Evolutionary conservation across 768 basidiomycete genomes (phyloP).

Genomic region (Pilatotrama ljubarskyi): DNA sequence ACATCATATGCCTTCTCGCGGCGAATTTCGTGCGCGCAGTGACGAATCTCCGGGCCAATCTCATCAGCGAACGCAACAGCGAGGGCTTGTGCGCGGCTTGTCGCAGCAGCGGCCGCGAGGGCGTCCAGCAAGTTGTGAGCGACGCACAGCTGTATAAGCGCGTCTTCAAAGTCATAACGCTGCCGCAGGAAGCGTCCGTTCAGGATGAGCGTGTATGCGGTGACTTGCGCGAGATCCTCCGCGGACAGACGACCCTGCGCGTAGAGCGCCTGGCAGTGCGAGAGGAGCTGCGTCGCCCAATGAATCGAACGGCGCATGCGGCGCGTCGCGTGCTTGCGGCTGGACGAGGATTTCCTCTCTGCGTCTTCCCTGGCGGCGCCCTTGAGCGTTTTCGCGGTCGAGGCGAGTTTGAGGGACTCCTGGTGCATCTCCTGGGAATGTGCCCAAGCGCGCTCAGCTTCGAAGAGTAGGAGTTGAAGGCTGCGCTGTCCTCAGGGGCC

Average conservation of each 20-base stretch:
- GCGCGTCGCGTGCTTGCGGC: constrained; percentile 74
- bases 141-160: constrained; percentile 73
- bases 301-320: constrained; percentile 78
- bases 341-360: constrained; percentile 48
- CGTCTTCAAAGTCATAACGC: constrained; percentile 73
- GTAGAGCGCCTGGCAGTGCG: constrained; percentile 68
- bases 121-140: constrained; percentile 74
- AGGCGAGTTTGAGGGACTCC: constrained; percentile 51
- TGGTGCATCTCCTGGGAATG: constrained; percentile 78
- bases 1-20: constrained; percentile 78
- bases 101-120: constrained; percentile 60
- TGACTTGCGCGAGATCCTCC: constrained; percentile 64
- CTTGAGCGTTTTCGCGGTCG: constrained; percentile 29
- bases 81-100: constrained; percentile 85
- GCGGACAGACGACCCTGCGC: constrained; percentile 52
- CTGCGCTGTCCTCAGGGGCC: constrained; percentile 36
- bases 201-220: constrained; percentile 76
- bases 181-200: constrained; percentile 83
- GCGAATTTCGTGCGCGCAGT: constrained; percentile 89
- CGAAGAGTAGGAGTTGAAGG: constrained; percentile 82
- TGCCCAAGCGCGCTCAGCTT: constrained; percentile 91
- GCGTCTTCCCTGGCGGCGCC: constrained; percentile 17
- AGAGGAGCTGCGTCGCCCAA: constrained; percentile 77
- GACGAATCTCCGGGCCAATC: constrained; percentile 87
- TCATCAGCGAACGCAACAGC: constrained; percentile 83